Evolutionary conservation across 78 protist genomes (phyloP), one percentile per base, ranked within the genome.

Genomic region (Polysphondylium violaceum): DNA sequence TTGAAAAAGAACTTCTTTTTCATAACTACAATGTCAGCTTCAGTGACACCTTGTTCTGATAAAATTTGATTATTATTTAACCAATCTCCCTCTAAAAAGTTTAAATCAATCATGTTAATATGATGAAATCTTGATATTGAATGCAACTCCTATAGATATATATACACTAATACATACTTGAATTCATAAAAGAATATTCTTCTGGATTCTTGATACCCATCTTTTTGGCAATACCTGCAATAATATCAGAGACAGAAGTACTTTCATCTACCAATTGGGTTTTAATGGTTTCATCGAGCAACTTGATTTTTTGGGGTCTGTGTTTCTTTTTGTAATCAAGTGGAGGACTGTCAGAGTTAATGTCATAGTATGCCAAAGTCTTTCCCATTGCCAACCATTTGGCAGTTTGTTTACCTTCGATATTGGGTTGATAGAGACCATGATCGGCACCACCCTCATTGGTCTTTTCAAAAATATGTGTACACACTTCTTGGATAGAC

Each of bases 1-100:
- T 92, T 86, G 63, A 74, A 95, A 85, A 93, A 95, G 69, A 93
- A 97, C 69, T 92, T 92, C 53, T 97, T 95, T 43, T 94, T 93
- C n/a, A 97, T 51, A 5, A 90, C 25, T n/a, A 95, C 36, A 3
- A 88, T 61, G 9, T 85, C 79, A 36, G 40, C 59, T 31, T 86
- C 96, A 11, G 33, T 43, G 19, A 95, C 74, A 31, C 93, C 95
- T 77, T 97, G 98, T 61, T 95, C 98, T 1, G 87, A 74, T 9
- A 97, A 91, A 17, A 94, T 74, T 63, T 76, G 69, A 47, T 73
- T 93, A 67, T 36, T 88, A 31, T 92, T 68, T 56, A 97, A 74
- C 98, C 98, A 97, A 11, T 65, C 93, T 19, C 40, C 77, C 41
- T 36, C 69, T 44, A 29, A n/a, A 6, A 14, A 67, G 23, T 17